phyloP scores from a whole-genome alignment of 2,329 filamentous ascomycete genomes.

The Magnaporthiopsis poae region DNA sequence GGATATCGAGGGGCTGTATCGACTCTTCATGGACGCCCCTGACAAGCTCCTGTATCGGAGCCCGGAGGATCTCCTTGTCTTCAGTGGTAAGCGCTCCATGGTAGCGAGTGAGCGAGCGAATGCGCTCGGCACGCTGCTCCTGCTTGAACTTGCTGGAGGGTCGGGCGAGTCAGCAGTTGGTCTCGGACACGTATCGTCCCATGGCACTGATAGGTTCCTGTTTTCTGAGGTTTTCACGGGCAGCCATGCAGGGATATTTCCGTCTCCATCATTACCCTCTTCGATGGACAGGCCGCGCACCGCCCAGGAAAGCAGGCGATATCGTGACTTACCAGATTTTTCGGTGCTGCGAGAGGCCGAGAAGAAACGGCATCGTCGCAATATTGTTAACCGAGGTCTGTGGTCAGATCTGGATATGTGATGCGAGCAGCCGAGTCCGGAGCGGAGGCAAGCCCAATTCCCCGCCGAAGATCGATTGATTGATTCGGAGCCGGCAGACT shows the following conservation, averaged over 20 bases:
- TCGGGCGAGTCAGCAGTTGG: neutral
- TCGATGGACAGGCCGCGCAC: neutral
- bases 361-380: neutral
- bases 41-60: conserved; percentile 69
- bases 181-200: neutral
- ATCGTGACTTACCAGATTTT: conserved; percentile 12
- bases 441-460: neutral
- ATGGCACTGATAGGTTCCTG: neutral
- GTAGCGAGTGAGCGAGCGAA: conserved; percentile 57
- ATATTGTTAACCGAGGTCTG: neutral
- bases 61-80: conserved; percentile 60
- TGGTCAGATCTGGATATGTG: neutral
- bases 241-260: neutral
- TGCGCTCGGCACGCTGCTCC: conserved; percentile 59
- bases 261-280: neutral
- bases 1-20: conserved; percentile 58
- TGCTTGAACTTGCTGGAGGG: conserved; percentile 64
- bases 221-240: conserved; percentile 1
- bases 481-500: neutral
- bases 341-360: conserved; percentile 9
- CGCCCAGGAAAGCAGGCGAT: too few relatives aligned
- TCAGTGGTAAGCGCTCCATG: conserved; percentile 51
- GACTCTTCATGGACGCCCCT: conserved; percentile 60
- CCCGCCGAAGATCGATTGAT: neutral
- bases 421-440: neutral